phyloP scores from a whole-genome alignment of 2,329 filamentous ascomycete genomes.

The Penicillium sp. region DNA sequence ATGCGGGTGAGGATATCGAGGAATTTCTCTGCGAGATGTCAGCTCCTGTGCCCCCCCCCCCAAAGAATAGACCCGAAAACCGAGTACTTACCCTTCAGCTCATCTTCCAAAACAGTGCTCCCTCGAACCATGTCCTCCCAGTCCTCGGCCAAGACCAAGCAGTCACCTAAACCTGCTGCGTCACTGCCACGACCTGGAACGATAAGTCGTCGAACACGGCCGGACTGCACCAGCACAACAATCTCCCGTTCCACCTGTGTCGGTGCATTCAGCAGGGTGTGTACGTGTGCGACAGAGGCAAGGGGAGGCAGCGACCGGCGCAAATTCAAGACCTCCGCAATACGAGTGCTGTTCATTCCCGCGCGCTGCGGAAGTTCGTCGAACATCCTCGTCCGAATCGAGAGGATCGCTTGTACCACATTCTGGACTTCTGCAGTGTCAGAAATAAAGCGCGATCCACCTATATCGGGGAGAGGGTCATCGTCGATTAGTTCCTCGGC shows the following conservation, averaged over 20 bases:
- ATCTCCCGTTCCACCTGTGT: conserved; percentile 67
- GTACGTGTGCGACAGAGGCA: conserved; percentile 65
- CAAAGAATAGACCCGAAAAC: background rate
- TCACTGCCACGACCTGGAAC: conserved; percentile 64
- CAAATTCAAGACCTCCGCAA: conserved; percentile 64
- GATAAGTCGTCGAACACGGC: conserved; percentile 60
- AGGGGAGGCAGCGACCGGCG: conserved; percentile 62
- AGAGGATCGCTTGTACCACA: conserved; percentile 60
- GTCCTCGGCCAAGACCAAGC: conserved; percentile 60
- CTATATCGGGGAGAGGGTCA: conserved; percentile 59
- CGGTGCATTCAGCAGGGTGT: conserved; percentile 62
- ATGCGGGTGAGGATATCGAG: conserved; percentile 54
- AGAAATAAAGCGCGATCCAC: conserved; percentile 57
- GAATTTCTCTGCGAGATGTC: conserved; percentile 54
- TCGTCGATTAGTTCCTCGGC: conserved; percentile 33
- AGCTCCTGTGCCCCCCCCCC: background rate
- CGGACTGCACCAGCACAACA: conserved; percentile 57
- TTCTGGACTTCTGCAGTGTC: conserved; percentile 54
- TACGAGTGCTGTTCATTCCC: conserved; percentile 67
- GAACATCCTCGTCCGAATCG: conserved; percentile 62
- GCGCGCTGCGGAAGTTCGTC: conserved; percentile 60
- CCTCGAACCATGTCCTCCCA: conserved; percentile 55
- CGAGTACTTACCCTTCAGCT: conserved; percentile 41
- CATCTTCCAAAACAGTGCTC: conserved; percentile 42
- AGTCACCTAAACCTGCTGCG: conserved; percentile 63